Conservation (phyloP, 2,329 filamentous ascomycete genomes). For the Neoascochyta sp. region DNA sequence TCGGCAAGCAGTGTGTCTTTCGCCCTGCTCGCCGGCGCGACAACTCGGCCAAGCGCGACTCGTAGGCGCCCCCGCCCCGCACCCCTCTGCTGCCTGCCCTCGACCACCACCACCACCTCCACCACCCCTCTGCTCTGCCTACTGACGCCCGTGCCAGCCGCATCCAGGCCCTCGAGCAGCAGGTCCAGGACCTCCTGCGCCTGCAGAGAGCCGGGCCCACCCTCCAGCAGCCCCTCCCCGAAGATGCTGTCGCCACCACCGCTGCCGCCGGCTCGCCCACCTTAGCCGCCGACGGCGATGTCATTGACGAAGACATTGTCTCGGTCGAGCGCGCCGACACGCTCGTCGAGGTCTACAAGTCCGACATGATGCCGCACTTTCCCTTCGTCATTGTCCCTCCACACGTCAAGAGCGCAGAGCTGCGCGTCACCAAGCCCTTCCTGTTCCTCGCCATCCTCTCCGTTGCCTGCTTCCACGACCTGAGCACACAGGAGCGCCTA, state of each 20-base stretch:
- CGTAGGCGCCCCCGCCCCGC: slow-evolving; percentile 21
- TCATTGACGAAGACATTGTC: slow-evolving; percentile 28
- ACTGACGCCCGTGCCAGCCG: slow-evolving; percentile 17
- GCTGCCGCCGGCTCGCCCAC: slow-evolving; percentile 8
- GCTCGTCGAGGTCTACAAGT: slow-evolving; percentile 32
- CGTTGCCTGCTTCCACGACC: slow-evolving; percentile 31
- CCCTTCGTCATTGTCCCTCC: slow-evolving; percentile 37
- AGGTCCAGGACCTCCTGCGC: slow-evolving; percentile 28
- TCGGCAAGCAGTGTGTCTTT: slow-evolving; percentile 38
- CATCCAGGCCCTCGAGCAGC: slow-evolving; percentile 39
- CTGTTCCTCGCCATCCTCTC: slow-evolving; percentile 28
- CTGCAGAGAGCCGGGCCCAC: slow-evolving; percentile 14
- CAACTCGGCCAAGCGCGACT: slow-evolving; percentile 37
- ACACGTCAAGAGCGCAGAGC: slow-evolving; percentile 16
- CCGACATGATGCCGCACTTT: slow-evolving; percentile 38
- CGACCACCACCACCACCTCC: background rate
- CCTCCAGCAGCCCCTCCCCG: slow-evolving; percentile 21
- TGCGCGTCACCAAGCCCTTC: slow-evolving; percentile 30
- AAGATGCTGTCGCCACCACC: slow-evolving; percentile 9
- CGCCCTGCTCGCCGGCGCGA: slow-evolving; percentile 37
- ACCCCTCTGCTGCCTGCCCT: too few species aligned
- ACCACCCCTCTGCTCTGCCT: too few species aligned
- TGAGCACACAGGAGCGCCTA: slow-evolving; percentile 34
- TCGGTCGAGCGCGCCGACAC: slow-evolving; percentile 23
- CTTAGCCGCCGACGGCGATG: slow-evolving; percentile 19